These are phyloP conservation scores for Didymella sp. DNA, from an alignment of 2,329 filamentous ascomycete genomes.

Conservation along the genomic window DNA sequence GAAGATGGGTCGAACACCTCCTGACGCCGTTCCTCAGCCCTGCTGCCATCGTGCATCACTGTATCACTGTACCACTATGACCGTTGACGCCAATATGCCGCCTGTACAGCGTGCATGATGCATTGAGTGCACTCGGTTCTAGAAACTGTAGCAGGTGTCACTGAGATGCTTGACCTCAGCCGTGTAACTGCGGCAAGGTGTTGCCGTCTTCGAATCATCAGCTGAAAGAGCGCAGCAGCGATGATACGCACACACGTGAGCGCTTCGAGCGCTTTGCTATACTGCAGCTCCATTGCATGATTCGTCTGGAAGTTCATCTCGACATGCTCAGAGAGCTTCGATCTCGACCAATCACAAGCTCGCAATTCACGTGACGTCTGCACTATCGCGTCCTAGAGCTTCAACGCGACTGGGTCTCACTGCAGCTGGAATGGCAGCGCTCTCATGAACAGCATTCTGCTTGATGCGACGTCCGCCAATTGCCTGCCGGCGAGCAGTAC, in stretches of 20 bases:
- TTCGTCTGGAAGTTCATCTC: background rate
- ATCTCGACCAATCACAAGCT: constrained; percentile 1
- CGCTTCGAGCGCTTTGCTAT: background rate
- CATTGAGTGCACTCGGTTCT: constrained; percentile 4
- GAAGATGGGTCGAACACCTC: constrained; percentile 2
- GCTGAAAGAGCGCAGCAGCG: background rate
- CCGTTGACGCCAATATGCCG: background rate
- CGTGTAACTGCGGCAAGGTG: constrained; percentile 3
- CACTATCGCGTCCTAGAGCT: constrained; percentile 15
- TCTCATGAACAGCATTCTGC: constrained; percentile 35
- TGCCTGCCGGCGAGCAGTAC: constrained; percentile 60
- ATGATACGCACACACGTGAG: background rate
- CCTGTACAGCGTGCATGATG: constrained; percentile 11
- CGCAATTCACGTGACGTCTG: background rate
- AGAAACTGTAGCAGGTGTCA: constrained; percentile 17
- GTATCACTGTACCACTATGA: constrained; percentile 11
- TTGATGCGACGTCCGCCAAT: constrained; percentile 58
- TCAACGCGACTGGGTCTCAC: constrained; percentile 12
- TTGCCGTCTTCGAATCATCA: background rate
- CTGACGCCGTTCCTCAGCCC: constrained; percentile 1
- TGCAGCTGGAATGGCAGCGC: constrained; percentile 17
- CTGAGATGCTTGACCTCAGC: constrained; percentile 4
- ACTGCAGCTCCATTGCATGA: background rate
- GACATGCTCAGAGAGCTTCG: background rate
- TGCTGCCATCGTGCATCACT: constrained; percentile 5